These are phyloP conservation scores for Fusarium luffae DNA, from an alignment of 2,329 filamentous ascomycete species.

Conservation along the genomic window DNA sequence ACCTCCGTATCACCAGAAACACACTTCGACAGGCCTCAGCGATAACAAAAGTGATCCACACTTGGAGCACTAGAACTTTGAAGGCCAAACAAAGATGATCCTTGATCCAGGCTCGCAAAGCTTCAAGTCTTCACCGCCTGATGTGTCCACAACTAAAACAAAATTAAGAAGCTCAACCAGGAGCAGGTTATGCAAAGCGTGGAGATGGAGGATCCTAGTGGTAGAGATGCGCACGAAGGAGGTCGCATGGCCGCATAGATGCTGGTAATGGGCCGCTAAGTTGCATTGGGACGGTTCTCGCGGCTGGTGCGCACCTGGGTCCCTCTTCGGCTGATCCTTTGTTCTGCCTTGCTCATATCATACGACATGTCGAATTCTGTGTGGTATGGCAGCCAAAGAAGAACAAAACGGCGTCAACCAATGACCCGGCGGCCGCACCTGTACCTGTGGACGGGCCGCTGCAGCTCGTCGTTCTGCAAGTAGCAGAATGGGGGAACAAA, in stretches of 20 bases:
- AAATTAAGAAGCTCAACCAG: slow-evolving; percentile 30
- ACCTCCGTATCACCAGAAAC: slow-evolving; percentile 25
- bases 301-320: slow-evolving; percentile 40
- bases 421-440: slow-evolving; percentile 2
- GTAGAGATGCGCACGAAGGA: slow-evolving; percentile 37
- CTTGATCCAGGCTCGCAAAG: slow-evolving; percentile 33
- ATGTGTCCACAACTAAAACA: slow-evolving; percentile 35
- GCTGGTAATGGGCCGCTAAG: slow-evolving; percentile 43
- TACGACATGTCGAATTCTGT: slow-evolving; percentile 36
- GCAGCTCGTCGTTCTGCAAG: slow-evolving; percentile 21
- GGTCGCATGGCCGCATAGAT: slow-evolving; percentile 40
- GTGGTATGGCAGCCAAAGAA: slow-evolving; percentile 1
- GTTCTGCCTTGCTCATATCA: slow-evolving; percentile 32
- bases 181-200: slow-evolving; percentile 40
- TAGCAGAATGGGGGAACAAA: slow-evolving; percentile 13
- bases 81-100: slow-evolving; percentile 40
- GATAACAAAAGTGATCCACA: slow-evolving; percentile 39
- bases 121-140: slow-evolving; percentile 45
- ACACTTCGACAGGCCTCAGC: slow-evolving; percentile 33
- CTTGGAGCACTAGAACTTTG: slow-evolving; percentile 28
- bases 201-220: slow-evolving; percentile 36
- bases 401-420: slow-evolving; percentile 3
- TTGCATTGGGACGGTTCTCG: slow-evolving; percentile 43
- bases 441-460: slow-evolving; percentile 31
- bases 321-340: slow-evolving; percentile 35